Conservation (phyloP, 2,329 filamentous ascomycete species). For the Blastomyces silverae region DNA sequence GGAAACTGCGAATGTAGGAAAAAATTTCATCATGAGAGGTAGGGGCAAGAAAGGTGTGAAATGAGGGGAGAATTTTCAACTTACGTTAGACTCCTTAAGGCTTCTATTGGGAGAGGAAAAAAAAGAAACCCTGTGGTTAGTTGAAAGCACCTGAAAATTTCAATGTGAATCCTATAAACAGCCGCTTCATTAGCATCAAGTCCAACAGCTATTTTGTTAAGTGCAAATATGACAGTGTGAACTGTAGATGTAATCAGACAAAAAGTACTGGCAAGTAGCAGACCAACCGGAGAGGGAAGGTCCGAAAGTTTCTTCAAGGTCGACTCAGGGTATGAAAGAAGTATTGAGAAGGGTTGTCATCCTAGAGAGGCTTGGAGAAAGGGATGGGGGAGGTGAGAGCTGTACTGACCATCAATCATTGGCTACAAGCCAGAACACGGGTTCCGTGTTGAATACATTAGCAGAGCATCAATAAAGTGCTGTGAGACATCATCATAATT, state of each 20-base stretch:
- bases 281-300: constrained; percentile 56
- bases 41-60: constrained; percentile 14
- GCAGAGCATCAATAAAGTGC: neutral
- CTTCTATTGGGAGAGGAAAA: neutral
- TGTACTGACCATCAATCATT: constrained; percentile 2
- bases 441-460: neutral
- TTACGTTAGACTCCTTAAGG: constrained; percentile 22
- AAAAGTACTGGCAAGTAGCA: constrained; percentile 67
- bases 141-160: neutral
- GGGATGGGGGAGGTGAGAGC: neutral
- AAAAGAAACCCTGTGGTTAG: neutral
- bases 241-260: constrained; percentile 49
- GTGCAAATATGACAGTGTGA: neutral
- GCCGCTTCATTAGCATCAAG: constrained; percentile 3
- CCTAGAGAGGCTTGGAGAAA: constrained; percentile 32
- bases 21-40: constrained; percentile 46
- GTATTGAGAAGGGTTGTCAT: constrained; percentile 54
- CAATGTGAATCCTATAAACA: neutral
- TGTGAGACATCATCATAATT: neutral
- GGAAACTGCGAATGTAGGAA: constrained; percentile 59
- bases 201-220: neutral
- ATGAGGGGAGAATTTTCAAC: constrained; percentile 17
- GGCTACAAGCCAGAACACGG: neutral
- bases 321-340: constrained; percentile 62
- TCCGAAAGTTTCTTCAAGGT: constrained; percentile 59